Evolutionary conservation across 208 protist species (phyloP), one percentile per base, ranked within the genome.

Genomic region (Leishmania lainsoni): DNA sequence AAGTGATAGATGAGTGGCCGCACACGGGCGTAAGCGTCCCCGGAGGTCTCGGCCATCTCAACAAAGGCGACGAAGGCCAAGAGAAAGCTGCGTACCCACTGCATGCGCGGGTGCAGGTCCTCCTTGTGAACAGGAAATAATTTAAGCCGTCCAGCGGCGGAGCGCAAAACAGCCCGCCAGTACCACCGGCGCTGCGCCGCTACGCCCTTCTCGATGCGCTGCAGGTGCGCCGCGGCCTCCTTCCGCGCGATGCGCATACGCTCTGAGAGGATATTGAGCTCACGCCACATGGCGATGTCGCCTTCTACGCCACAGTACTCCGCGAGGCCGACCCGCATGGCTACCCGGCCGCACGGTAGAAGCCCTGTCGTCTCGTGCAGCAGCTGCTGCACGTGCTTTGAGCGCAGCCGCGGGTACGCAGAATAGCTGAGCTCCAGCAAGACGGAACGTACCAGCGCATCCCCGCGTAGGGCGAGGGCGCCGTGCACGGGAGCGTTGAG

Each of bases 101-200:
- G 92, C 89, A 98, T 86, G 26, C 95, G 89, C 20, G 95, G 95
- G 75, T 90, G 83, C 20, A 98, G 63, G 58, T 98, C 95, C 39
- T 86, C 89, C 45, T 66, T 69, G 59, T 88, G 82, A 16, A 95
- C 90, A 3, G 95, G 95, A 77, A 98, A 97, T 5, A 93, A 51
- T 69, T 90, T 91, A 51, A 98, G 90, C 42, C 93, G 83, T 3
- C 79, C 83, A 5, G 81, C 54, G 3, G 92, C 87, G 35, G 93
- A 94, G 32, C 88, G 86, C 48, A 95, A 79, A n/a, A 96, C 93
- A 5, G 76, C 91, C n/a, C 87, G 83, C 92, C 93, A 98, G 86
- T 97, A 98, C 93, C 95, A 98, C 42, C 93, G 87, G 48, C 95
- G 89, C 86, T 98, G 95, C 79, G 90, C 88, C 65, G 88, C 77